Evolutionary conservation across 2,329 filamentous ascomycete species (phyloP).

Genomic region (Aspergillus phoenicis): DNA sequence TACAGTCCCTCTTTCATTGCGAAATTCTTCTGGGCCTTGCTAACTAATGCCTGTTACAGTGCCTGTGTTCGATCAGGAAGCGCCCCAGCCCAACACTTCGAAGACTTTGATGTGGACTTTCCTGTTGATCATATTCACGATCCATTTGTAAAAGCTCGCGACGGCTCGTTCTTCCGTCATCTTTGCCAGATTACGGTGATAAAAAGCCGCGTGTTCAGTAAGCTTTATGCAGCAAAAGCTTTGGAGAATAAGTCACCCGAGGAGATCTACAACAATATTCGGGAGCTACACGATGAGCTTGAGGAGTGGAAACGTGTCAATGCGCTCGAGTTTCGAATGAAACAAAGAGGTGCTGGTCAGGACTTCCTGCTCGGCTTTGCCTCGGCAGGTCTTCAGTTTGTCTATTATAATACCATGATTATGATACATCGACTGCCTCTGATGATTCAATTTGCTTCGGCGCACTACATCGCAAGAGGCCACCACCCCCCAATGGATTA

Average conservation of each 20-base stretch:
- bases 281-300: slow-evolving; percentile 79
- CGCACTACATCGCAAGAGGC: slow-evolving; percentile 76
- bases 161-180: slow-evolving; percentile 89
- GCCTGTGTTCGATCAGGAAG: slow-evolving; percentile 65
- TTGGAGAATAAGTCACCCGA: slow-evolving; percentile 77
- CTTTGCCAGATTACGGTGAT: slow-evolving; percentile 89
- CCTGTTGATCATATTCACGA: slow-evolving; percentile 86
- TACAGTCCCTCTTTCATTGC: background rate
- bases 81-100: slow-evolving; percentile 68
- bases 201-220: slow-evolving; percentile 86
- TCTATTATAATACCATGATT: slow-evolving; percentile 94
- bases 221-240: slow-evolving; percentile 84
- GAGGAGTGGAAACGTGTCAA: slow-evolving; percentile 92
- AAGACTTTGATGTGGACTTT: slow-evolving; percentile 89
- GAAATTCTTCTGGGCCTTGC: background rate
- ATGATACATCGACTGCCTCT: slow-evolving; percentile 97
- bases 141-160: slow-evolving; percentile 78
- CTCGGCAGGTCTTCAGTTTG: slow-evolving; percentile 85
- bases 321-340: slow-evolving; percentile 81
- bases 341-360: slow-evolving; percentile 83
- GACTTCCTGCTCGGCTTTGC: slow-evolving; percentile 88
- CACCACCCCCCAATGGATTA: slow-evolving; percentile 21
- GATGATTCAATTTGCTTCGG: slow-evolving; percentile 86
- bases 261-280: slow-evolving; percentile 86
- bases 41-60: background rate